Percentiles rank a stretch among this genome's conserved stretches.
Conservation (phyloP, 495 filamentous ascomycete genomes). For the Penicillium pulvis region DNA sequence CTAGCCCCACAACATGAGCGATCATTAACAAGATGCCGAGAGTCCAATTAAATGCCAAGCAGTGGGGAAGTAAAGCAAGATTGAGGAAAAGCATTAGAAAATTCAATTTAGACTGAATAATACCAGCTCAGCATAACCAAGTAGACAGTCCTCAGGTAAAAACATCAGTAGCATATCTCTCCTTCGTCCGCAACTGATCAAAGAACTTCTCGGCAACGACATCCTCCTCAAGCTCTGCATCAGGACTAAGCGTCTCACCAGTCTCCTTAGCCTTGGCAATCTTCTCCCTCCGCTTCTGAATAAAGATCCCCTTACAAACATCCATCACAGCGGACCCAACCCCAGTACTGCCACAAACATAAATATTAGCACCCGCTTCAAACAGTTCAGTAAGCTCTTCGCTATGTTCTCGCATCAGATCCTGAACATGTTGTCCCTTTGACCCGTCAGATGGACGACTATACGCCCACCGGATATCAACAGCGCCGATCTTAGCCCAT, state of each 20-base stretch:
- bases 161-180: conserved; percentile 68
- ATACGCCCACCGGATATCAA: conserved; percentile 60
- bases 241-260: conserved; percentile 29
- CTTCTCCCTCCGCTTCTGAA: conserved; percentile 46
- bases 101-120: too few relatives aligned
- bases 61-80: too few relatives aligned
- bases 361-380: conserved; percentile 61
- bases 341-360: conserved; percentile 65
- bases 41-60: too few relatives aligned
- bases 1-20: not conserved
- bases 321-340: conserved; percentile 62
- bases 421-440: conserved; percentile 59
- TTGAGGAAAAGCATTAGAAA: too few relatives aligned
- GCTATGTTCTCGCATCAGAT: conserved; percentile 56
- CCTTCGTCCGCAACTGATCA: conserved; percentile 53
- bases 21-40: too few relatives aligned
- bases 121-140: too few relatives aligned
- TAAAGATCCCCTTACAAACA: conserved; percentile 51
- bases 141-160: conserved; percentile 42
- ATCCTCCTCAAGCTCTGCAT: conserved; percentile 44
- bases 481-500: conserved; percentile 61
- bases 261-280: conserved; percentile 30
- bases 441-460: conserved; percentile 41
- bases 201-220: conserved; percentile 55
- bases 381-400: conserved; percentile 56